Conservation (phyloP, 495 filamentous ascomycete species). For the Bryoglossum gracile region DNA sequence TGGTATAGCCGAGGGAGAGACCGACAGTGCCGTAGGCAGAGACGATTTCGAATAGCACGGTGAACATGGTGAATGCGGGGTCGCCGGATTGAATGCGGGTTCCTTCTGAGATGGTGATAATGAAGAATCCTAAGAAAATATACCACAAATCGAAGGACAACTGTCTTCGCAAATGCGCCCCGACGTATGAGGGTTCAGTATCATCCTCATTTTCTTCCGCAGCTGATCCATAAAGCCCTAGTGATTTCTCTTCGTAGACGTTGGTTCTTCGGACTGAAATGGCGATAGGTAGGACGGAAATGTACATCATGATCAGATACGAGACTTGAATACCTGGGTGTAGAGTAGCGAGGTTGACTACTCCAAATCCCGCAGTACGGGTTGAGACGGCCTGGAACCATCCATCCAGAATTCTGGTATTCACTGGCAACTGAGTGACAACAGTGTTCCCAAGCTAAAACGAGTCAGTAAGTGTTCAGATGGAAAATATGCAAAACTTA, state of each 20-base stretch:
- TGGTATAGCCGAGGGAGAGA: slow-evolving; percentile 73
- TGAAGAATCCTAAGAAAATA: slow-evolving; percentile 81
- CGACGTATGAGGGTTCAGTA: slow-evolving; percentile 69
- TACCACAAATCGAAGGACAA: slow-evolving; percentile 95
- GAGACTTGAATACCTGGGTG: slow-evolving; percentile 92
- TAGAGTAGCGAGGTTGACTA: slow-evolving; percentile 64
- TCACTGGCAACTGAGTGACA: slow-evolving; percentile 53
- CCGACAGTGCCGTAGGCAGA: slow-evolving; percentile 94
- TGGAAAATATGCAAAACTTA: slow-evolving; percentile 34
- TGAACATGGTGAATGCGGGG: slow-evolving; percentile 65
- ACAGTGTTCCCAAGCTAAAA: slow-evolving; percentile 57
- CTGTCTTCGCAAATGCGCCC: slow-evolving; percentile 79
- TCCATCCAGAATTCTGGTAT: slow-evolving; percentile 70
- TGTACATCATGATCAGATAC: slow-evolving; percentile 99
- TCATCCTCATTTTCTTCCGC: slow-evolving; percentile 42
- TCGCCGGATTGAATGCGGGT: slow-evolving; percentile 41
- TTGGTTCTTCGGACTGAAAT: slow-evolving; percentile 91
- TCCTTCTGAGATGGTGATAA: slow-evolving; percentile 81
- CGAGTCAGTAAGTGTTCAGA: slow-evolving; percentile 10
- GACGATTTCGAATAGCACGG: slow-evolving; percentile 82
- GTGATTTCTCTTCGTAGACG: slow-evolving; percentile 90
- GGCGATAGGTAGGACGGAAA: slow-evolving; percentile 91
- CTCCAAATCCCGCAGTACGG: slow-evolving; percentile 79
- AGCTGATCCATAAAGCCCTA: slow-evolving; percentile 62
- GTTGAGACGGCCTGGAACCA: slow-evolving; percentile 84